Base-by-base conservation (phyloP, 352 stramenopile species). In the Lagenidium sp. region DNA sequence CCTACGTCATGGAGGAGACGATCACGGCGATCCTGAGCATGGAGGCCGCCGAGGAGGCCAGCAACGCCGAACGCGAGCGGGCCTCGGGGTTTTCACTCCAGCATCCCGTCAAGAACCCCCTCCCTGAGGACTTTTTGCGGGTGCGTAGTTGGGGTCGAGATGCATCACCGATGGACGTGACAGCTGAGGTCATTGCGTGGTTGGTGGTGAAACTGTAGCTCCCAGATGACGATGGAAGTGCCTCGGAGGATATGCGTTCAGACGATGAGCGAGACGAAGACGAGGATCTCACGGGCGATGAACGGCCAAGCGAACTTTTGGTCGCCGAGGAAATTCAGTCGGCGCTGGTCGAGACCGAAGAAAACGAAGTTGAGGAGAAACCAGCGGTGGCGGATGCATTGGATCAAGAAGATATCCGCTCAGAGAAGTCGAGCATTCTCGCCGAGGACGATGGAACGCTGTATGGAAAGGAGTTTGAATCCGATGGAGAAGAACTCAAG, bases 401-500 rank as follows among this genome's bases (percentile, higher is more conserved):
- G 11, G 45, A 55, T 3, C 60, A 66, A 15, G 57, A 54, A 6
- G 42, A 59, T 5, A 62, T 62, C n/a, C 64, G 63, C 8, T 77
- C 71, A 1, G 64, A 86, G 15, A 67, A 73, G 37, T 93, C 80
- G n/a, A 85, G 63, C 35, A 65, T 57, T 1, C 55, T 89, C 13
- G 71, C 75, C 0, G 75, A 90, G 31, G 80, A 93, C 36, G 80
- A 93, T 44, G 80, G 80, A 3, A 93, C 80, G 20, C 41, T 89
- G 44, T 93, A 87, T 31, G 80, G 80, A 3, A 86, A 85, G 40
- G 77, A 87, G 58, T 90, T 90, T 55, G 54, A 61, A 11, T 52
- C 69, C 4, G 59, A 61, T 16, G 58, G 66, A 12, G 68, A 66
- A 7, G 65, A 71, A 19, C 61, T 81, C 50, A 62, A 67, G 13